phyloP scores from a whole-genome alignment of 2,329 filamentous ascomycete species.

The Stemphylium beticola region DNA sequence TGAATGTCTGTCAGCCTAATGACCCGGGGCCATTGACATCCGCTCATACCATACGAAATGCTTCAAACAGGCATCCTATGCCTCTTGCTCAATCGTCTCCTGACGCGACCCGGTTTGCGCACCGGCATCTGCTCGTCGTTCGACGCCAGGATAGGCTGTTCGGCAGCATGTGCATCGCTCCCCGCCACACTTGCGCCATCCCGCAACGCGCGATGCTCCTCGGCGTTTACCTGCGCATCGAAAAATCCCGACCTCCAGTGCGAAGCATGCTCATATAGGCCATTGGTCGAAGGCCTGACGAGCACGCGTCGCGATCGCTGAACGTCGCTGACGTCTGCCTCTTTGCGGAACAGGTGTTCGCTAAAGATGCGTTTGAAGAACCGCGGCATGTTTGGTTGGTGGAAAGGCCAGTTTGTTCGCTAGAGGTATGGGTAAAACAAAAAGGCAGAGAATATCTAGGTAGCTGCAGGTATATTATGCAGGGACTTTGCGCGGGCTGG shows the following conservation, averaged over 20 bases:
- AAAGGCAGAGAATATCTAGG: neutral
- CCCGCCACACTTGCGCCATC: conserved; percentile 29
- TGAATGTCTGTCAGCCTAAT: neutral
- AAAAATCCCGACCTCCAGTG: conserved; percentile 17
- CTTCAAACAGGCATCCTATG: conserved; percentile 26
- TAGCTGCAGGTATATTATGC: conserved; percentile 4
- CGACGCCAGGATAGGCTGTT: conserved; percentile 25
- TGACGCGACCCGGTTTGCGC: conserved; percentile 11
- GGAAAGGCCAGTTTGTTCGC: neutral
- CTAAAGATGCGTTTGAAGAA: conserved; percentile 31
- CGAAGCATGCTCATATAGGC: conserved; percentile 14
- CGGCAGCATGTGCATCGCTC: conserved; percentile 17
- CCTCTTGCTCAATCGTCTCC: conserved; percentile 28
- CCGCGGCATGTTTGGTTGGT: conserved; percentile 18
- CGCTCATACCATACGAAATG: neutral
- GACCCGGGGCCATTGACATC: neutral
- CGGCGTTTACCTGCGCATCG: conserved; percentile 15
- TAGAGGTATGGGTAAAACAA: no score
- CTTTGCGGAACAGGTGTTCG: conserved; percentile 28
- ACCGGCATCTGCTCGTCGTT: conserved; percentile 12
- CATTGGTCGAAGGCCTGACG: conserved; percentile 15
- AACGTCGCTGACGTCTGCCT: conserved; percentile 19
- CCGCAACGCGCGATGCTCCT: conserved; percentile 13
- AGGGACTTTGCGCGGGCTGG: conserved; percentile 1
- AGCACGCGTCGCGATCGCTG: conserved; percentile 32